Base-by-base conservation (phyloP, 108 stramenopile genomes). In the Nitzschia sp. region DNA sequence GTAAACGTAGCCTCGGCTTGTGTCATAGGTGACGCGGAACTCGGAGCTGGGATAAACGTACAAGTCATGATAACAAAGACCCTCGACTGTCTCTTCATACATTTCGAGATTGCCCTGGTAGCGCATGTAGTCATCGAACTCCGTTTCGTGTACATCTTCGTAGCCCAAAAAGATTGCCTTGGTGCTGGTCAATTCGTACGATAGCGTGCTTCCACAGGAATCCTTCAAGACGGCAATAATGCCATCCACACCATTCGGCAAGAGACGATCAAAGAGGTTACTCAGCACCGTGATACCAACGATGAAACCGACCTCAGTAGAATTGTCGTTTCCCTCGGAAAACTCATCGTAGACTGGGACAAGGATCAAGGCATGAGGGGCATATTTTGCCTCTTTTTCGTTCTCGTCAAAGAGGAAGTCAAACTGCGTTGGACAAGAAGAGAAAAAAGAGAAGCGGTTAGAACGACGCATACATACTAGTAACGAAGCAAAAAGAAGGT, bases 171-270 rank as follows among this genome's bases (percentile, higher is more conserved):
- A 67, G 1, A 46, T 59, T 21, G 68, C 81, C 6, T 47, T 45
- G 17, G 49, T 36, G 0, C 85, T 82, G 29, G 56, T 59, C 25
- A 85, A 55, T 11, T 55, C 56, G 56, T 77, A 85, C 15, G 68
- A 78, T 49, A 64, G 74, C 24, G 30, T 36, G 28, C 81, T 72
- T 5, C 58, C 68, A 30, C 68, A 81, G 0, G 75, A 77, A 23
- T 70, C 71, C 21, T 56, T 28, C 0, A 85, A 25, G 24, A 85
- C 82, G 38, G 78, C 82, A 36, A 78, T 33, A 54, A 85, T 68
- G 4, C 82, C 82, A 64, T 77, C 73, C 46, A 78, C 66, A 59
- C 74, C 66, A 19, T 66, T 54, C 2, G 85, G 85, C 21, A 85
- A 59, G 9, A 81, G 66, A 1, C 29, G 34, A 11, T 55, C 34